Base-by-base conservation (phyloP, 2,329 filamentous ascomycete genomes). In the Monilinia polystroma region DNA sequence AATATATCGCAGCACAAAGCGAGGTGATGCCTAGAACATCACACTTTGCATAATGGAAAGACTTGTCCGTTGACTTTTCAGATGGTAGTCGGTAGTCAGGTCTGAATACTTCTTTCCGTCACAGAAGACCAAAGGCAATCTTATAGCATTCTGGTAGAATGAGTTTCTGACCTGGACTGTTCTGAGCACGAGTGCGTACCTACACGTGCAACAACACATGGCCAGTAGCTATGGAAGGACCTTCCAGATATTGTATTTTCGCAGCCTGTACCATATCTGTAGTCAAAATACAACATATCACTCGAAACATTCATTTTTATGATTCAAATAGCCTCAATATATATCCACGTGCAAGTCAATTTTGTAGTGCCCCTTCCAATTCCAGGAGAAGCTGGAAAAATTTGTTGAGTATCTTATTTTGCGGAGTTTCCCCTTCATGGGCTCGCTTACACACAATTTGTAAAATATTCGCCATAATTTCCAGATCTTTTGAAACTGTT, bases 371-470 rank as follows among this genome's bases (percentile, higher is more conserved):
- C 6, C 0, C 26, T n/a, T 26, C 18, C 18, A 14, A 43, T 43
- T 43, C 10, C 1, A 20, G n/a, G 16, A 54, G 51, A 11, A n/a
- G 29, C 18, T 35, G 35, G 10, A 20, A 35, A 35, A 54, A 0
- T 54, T 10, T n/a, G 8, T 8, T 11, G 18, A 11, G 14, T 4
- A 2, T 20, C 32, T 32, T 14, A 20, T 54, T 26, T 49, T 35
- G 1, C 3, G 45, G n/a, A 10, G 6, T 23, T 23, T 12, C 26
- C 52, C 43, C 45, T 60, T 60, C 20, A 51, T 38, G n/a, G 11
- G 4, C 14, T 60, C 58, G 58, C 58, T 60, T 60, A 60, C 14
- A 14, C 12, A 51, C 29, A 26, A 20, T 38, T 60, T 49, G 58
- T 32, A 38, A 26, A 51, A 7, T 18, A 20, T 60, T 51, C 29